phyloP scores from a whole-genome alignment of 192 early-diverging fungal species.

The Dimargaris xerosporica region DNA sequence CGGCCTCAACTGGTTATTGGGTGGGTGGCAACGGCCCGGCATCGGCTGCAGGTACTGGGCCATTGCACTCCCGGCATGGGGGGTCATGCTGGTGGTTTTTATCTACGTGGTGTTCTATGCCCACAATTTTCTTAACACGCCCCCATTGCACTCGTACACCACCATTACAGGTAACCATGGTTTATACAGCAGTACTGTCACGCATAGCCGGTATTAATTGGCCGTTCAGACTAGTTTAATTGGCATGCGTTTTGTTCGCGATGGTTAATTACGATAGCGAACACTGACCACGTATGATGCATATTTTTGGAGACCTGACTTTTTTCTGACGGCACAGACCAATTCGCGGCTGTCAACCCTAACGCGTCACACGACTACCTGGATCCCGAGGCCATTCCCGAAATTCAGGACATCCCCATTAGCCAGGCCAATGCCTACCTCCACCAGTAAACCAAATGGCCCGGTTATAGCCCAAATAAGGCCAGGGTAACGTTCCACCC shows the following conservation, averaged over 20 bases:
- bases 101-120: conserved; percentile 48
- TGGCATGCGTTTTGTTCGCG: too few species aligned
- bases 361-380: neutral
- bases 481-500: too few species aligned
- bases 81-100: conserved; percentile 50
- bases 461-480: too few species aligned
- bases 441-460: conserved; percentile 22
- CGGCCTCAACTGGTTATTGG: too few species aligned
- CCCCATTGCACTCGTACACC: conserved; percentile 41
- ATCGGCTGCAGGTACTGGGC: conserved; percentile 42
- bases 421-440: conserved; percentile 41
- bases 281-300: too few species aligned
- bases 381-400: conserved; percentile 3
- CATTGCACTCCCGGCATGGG: conserved; percentile 50
- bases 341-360: neutral
- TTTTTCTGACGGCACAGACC: neutral
- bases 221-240: too few species aligned
- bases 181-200: too few species aligned
- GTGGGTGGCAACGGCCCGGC: too few species aligned
- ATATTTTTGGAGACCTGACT: too few species aligned
- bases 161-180: conserved; percentile 43
- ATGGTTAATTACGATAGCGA: too few species aligned
- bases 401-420: conserved; percentile 44
- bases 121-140: conserved; percentile 52
- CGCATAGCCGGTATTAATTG: too few species aligned